Evolutionary conservation across 2,329 filamentous ascomycete genomes (phyloP).

Genomic region (Penicillium sp.): DNA sequence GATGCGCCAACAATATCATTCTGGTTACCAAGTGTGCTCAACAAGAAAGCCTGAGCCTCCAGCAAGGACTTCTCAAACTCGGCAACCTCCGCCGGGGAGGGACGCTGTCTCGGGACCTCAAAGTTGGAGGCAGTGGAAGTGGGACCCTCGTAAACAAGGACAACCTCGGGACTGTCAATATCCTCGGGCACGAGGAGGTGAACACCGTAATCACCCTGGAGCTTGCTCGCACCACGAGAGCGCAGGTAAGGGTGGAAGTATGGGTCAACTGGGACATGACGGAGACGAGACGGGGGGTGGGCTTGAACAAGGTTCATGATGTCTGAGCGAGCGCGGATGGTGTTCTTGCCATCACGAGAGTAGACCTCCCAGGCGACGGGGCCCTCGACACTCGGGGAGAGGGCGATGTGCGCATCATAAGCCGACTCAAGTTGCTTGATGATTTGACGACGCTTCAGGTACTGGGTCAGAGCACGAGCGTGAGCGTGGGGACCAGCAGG

Average conservation of each 20-base stretch:
- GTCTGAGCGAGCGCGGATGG: conserved; percentile 50
- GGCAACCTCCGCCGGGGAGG: conserved; percentile 55
- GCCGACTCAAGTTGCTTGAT: conserved; percentile 78
- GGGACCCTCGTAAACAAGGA: conserved; percentile 53
- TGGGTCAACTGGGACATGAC: conserved; percentile 48
- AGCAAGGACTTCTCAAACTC: conserved; percentile 59
- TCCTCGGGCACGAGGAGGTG: conserved; percentile 51
- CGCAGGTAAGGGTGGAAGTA: conserved; percentile 52
- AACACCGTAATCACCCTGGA: conserved; percentile 48
- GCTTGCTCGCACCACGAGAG: conserved; percentile 37
- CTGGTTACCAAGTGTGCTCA: conserved; percentile 55
- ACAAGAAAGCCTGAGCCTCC: conserved; percentile 59
- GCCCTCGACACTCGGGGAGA: conserved; percentile 66
- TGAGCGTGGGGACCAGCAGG: conserved; percentile 73
- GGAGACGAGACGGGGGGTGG: conserved; percentile 47
- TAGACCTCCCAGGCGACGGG: conserved; percentile 85
- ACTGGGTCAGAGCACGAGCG: conserved; percentile 82
- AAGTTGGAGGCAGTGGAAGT: conserved; percentile 48
- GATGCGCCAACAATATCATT: conserved; percentile 56
- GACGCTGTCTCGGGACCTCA: conserved; percentile 56
- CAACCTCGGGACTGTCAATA: conserved; percentile 43
- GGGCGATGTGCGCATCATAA: conserved; percentile 84
- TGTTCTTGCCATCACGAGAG: conserved; percentile 80
- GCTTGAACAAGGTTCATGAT: conserved; percentile 52
- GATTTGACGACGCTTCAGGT: conserved; percentile 78